Conservation (phyloP, 768 basidiomycete genomes). For the Phaeotremella fagi region DNA sequence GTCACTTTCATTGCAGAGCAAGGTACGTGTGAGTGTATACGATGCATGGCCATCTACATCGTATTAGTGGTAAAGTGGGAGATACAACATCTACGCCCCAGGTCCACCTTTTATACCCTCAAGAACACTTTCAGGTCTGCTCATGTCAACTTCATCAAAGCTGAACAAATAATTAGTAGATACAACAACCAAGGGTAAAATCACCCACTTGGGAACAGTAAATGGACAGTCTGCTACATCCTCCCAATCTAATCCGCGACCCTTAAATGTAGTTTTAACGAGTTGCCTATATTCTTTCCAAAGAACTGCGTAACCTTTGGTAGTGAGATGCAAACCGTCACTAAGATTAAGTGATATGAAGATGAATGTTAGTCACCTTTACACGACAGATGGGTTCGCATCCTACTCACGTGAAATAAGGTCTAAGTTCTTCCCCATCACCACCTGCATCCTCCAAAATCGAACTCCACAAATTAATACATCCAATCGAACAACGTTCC, state of each 20-base stretch:
- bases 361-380: too few relatives aligned
- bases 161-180: too few relatives aligned
- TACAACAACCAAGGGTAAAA: not conserved
- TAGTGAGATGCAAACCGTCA: constrained; percentile 16
- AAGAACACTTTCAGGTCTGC: not conserved
- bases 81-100: too few relatives aligned
- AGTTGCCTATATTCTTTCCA: constrained; percentile 15
- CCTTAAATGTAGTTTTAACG: constrained; percentile 8
- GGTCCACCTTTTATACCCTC: not conserved
- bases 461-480: constrained; percentile 22
- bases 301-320: constrained; percentile 12
- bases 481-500: constrained; percentile 18
- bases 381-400: too few relatives aligned
- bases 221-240: constrained; percentile 11
- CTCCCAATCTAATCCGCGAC: constrained; percentile 15
- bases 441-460: constrained; percentile 18
- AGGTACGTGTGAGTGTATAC: too few relatives aligned
- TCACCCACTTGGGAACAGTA: constrained; percentile 6
- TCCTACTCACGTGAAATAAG: constrained; percentile 15
- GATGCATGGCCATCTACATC: too few relatives aligned
- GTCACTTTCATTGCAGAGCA: too few relatives aligned
- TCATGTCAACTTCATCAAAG: not conserved
- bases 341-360: not conserved
- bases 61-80: too few relatives aligned
- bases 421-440: constrained; percentile 14